Evolutionary conservation across 2,329 filamentous ascomycete species (phyloP).

Genomic region (Paraphaeosphaeria minitans): DNA sequence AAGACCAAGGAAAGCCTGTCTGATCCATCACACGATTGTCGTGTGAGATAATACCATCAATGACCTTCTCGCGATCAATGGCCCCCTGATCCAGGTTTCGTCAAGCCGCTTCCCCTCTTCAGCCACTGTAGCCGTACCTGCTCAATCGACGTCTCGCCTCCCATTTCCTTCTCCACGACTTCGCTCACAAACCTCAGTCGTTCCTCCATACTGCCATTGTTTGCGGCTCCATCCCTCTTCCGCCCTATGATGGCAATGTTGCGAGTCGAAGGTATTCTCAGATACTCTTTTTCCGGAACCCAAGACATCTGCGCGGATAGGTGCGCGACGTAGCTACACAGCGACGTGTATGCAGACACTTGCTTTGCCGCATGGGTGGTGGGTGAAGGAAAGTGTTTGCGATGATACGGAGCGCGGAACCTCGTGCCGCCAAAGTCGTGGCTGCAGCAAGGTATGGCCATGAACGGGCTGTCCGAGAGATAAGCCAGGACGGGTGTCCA

Average conservation of each 20-base stretch:
- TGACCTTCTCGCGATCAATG: constrained; percentile 33
- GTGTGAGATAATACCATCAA: no score
- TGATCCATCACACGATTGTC: no score
- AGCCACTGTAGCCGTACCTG: constrained; percentile 57
- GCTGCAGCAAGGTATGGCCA: constrained; percentile 95
- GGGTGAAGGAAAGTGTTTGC: constrained; percentile 18
- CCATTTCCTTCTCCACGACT: constrained; percentile 63
- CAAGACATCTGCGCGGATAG: constrained; percentile 77
- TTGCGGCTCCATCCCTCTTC: constrained; percentile 37
- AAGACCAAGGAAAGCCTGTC: background rate
- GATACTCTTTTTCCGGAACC: constrained; percentile 77
- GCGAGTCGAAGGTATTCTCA: constrained; percentile 89
- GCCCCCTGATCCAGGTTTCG: constrained; percentile 50
- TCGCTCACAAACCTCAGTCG: constrained; percentile 66
- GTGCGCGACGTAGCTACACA: constrained; percentile 76
- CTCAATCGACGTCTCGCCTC: constrained; percentile 44
- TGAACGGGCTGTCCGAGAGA: constrained; percentile 77
- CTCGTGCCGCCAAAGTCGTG: constrained; percentile 77
- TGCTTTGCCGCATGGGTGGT: constrained; percentile 35
- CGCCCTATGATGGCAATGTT: constrained; percentile 83
- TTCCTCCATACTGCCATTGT: constrained; percentile 61
- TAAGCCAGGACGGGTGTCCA: constrained; percentile 92
- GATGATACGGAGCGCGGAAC: constrained; percentile 65
- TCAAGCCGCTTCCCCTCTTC: constrained; percentile 55
- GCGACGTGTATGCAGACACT: constrained; percentile 77